Conservation (phyloP, 2,329 filamentous ascomycete genomes). For the Fusarium sacchari region DNA sequence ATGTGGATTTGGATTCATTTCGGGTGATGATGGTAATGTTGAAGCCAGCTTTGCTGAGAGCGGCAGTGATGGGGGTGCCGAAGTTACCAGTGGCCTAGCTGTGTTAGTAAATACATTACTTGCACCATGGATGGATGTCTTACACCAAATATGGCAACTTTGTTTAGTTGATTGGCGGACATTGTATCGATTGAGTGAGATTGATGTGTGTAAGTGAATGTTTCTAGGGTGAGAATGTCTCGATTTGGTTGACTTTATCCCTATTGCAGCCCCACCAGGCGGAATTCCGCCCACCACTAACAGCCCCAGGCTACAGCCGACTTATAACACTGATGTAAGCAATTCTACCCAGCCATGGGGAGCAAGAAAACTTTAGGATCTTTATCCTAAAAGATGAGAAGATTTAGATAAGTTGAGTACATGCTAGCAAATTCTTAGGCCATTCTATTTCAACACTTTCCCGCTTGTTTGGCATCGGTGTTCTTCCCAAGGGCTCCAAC, state of each 20-base stretch:
- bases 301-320: neutral
- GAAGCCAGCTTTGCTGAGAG: conserved; percentile 20
- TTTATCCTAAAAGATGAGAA: no score
- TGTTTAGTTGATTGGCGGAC: neutral
- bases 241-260: conserved; percentile 15
- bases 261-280: conserved; percentile 4
- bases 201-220: conserved; percentile 9
- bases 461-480: neutral
- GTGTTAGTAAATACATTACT: neutral
- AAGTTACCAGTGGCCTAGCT: conserved; percentile 33
- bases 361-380: neutral
- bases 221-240: neutral
- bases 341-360: no score
- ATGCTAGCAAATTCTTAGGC: neutral
- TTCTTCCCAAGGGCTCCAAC: neutral
- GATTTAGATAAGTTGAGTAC: neutral
- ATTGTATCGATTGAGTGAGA: conserved; percentile 3
- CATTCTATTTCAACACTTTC: no score
- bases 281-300: conserved; percentile 19
- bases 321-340: neutral
- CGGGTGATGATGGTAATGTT: conserved; percentile 25
- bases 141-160: conserved; percentile 29
- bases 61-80: conserved; percentile 27
- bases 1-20: conserved; percentile 23
- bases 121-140: accelerated